These are phyloP conservation scores for Pseudogymnoascus sp. DNA, from an alignment of 2,329 filamentous ascomycete species.

Conservation along the genomic window DNA sequence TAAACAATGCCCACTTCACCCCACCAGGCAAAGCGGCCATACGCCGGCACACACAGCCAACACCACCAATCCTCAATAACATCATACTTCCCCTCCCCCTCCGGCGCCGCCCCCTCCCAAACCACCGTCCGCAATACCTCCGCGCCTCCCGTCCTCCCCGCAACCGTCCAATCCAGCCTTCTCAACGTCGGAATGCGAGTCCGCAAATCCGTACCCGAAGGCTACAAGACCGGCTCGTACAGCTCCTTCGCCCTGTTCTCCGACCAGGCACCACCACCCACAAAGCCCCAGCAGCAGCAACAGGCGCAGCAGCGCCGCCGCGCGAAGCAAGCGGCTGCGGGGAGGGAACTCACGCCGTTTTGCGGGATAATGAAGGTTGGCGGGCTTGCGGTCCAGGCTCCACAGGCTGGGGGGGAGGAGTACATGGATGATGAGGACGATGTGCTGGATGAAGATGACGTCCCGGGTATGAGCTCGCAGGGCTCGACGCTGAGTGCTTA, in stretches of 20 bases:
- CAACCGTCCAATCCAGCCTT: conserved; percentile 69
- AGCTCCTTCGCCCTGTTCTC: conserved; percentile 46
- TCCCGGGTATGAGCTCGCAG: conserved; percentile 22
- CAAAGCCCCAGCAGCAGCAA: conserved; percentile 11
- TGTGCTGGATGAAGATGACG: conserved; percentile 23
- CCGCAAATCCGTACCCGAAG: conserved; percentile 85
- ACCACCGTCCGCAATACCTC: conserved; percentile 35
- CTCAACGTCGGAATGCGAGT: conserved; percentile 89
- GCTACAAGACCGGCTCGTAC: conserved; percentile 70
- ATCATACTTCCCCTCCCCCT: conserved; percentile 44
- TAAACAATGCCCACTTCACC: conserved; percentile 18
- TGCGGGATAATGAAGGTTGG: conserved; percentile 73
- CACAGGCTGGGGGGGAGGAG: conserved; percentile 24
- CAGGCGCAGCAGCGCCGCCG: conserved; percentile 10
- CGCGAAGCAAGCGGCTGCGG: conserved; percentile 19
- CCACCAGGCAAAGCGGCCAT: conserved; percentile 46
- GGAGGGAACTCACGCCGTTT: conserved; percentile 66
- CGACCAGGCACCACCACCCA: conserved; percentile 29
- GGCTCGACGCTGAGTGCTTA: conserved; percentile 11
- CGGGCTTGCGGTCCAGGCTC: conserved; percentile 50
- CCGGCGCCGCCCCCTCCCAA: conserved; percentile 26
- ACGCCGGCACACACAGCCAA: conserved; percentile 51
- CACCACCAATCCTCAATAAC: conserved; percentile 47
- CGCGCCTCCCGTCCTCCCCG: conserved; percentile 47
- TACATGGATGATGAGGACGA: conserved; percentile 36